A percentile compares a stretch with the other conserved stretches of the same genome.
Conservation (phyloP, 805 yeast genomes). For the Saccharomycopsis guyanensis region DNA sequence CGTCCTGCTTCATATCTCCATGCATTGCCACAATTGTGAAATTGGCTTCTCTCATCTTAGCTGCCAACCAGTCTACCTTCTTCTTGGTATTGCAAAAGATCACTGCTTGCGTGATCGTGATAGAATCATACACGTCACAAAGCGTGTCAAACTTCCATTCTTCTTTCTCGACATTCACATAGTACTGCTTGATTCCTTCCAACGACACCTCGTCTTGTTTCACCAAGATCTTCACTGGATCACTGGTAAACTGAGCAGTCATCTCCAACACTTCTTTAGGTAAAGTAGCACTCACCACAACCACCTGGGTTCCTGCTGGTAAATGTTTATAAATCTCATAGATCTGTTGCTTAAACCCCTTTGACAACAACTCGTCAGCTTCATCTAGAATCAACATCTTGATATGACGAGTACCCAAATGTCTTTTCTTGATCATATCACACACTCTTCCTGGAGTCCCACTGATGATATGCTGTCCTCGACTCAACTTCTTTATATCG, state of each 20-base stretch:
- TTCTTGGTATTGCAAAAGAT: conserved; percentile 95
- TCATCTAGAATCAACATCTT: conserved; percentile 91
- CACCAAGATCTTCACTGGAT: conserved; percentile 90
- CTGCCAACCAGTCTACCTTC: conserved; percentile 88
- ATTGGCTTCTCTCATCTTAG: conserved; percentile 66
- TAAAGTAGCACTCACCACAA: conserved; percentile 90
- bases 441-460: conserved; percentile 97
- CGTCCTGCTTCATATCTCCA: conserved; percentile 93
- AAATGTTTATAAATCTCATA: conserved; percentile 81
- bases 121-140: conserved; percentile 89
- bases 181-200: conserved; percentile 92
- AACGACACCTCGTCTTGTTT: conserved; percentile 90
- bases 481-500: conserved; percentile 65
- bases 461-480: conserved; percentile 84
- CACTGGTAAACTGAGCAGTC: conserved; percentile 84
- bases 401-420: conserved; percentile 62
- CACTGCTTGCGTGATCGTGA: conserved; percentile 95
- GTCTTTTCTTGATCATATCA: conserved; percentile 84
- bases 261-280: conserved; percentile 87
- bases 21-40: conserved; percentile 95
- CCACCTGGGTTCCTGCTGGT: conserved; percentile 86
- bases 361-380: conserved; percentile 90
- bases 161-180: conserved; percentile 85
- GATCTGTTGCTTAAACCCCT: conserved; percentile 94
- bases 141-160: conserved; percentile 91